Percentiles rank a stretch among this genome's conserved stretches.
Evolutionary conservation across 2,329 filamentous ascomycete genomes (phyloP).

Genomic region (Aspergillus fumigatiaffinis): DNA sequence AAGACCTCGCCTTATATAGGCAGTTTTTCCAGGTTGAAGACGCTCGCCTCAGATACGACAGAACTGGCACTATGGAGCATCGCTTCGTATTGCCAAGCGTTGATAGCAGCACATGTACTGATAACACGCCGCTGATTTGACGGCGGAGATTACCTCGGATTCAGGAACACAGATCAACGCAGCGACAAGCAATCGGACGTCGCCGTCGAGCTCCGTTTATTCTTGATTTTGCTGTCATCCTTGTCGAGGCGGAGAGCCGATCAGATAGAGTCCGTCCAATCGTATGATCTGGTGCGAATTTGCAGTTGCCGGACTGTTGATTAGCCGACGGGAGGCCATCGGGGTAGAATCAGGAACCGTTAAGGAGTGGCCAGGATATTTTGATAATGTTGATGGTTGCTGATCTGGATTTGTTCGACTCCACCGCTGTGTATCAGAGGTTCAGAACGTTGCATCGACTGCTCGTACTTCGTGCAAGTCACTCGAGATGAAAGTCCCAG

Average conservation of each 20-base stretch:
- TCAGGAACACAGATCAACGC: slow-evolving; percentile 2
- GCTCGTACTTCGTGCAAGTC: slow-evolving; percentile 1
- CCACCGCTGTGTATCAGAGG: slow-evolving; percentile 8
- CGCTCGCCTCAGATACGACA: not conserved
- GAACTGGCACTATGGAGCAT: not conserved
- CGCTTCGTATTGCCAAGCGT: slow-evolving; percentile 2
- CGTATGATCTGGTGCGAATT: not conserved
- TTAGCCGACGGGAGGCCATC: slow-evolving; percentile 12
- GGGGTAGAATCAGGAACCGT: not conserved
- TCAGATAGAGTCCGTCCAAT: slow-evolving; percentile 11
- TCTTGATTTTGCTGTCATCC: slow-evolving; percentile 5
- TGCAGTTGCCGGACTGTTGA: slow-evolving; percentile 1
- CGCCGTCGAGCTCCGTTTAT: slow-evolving; percentile 2
- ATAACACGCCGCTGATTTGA: slow-evolving; percentile 26
- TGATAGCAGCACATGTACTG: slow-evolving; percentile 26
- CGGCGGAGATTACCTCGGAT: slow-evolving; percentile 10
- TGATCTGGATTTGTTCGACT: slow-evolving; percentile 5
- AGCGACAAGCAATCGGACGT: slow-evolving; percentile 9
- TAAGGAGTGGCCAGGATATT: not conserved
- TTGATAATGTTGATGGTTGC: not conserved
- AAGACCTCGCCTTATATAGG: not conserved
- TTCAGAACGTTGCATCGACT: slow-evolving; percentile 14
- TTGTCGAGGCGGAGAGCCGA: not conserved
- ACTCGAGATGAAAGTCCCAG: not conserved
- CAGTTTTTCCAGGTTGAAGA: not conserved